Base-by-base conservation (phyloP, 2,329 filamentous ascomycete genomes). In the Monosporascus sp. region DNA sequence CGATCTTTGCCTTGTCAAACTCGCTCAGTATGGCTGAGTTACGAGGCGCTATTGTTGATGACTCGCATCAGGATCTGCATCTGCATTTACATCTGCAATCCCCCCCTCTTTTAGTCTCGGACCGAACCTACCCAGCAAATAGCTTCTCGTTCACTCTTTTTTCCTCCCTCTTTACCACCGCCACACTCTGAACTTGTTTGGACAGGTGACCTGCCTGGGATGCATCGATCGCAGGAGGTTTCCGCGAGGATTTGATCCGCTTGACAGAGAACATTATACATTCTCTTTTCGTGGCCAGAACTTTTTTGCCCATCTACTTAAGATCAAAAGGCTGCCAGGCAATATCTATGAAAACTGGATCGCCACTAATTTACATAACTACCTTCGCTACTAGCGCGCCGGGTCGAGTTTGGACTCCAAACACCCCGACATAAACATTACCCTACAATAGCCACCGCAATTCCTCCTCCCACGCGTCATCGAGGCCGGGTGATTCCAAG, bases 41-140 rank as follows among this genome's bases (percentile, higher is more conserved):
- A 58, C 54, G 52, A 55, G 49, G 51, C n/a, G 41, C 27, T 44
- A 54, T 49, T 54, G 48, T 53, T 55, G 53, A 58, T 59, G 51
- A 55, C 56, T 51, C 57, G 57, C 55, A 59, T 59, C 52, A 20
- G 47, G 51, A 24, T 53, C 20, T 50, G 48, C 52, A 51, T 44
- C 48, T 48, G 38, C 52, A 47, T 50, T 22, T 48, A 49, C 53
- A 56, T 49, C 38, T 47, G 51, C 53, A 34, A 31, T 36, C 36
- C 52, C 53, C 39, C 42, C 50, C 50, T 52, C 51, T 47, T 58
- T 58, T 54, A 51, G 54, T 48, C 41, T 55, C 48, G 54, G 54
- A 57, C 57, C 50, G 49, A 57, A 55, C 55, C 49, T 22, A 36
- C 49, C 42, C 37, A n/a, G 47, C 45, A 31, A 50, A 53, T 46